phyloP scores from a whole-genome alignment of 2,329 filamentous ascomycete species.

The Dactylellina cionopaga region DNA sequence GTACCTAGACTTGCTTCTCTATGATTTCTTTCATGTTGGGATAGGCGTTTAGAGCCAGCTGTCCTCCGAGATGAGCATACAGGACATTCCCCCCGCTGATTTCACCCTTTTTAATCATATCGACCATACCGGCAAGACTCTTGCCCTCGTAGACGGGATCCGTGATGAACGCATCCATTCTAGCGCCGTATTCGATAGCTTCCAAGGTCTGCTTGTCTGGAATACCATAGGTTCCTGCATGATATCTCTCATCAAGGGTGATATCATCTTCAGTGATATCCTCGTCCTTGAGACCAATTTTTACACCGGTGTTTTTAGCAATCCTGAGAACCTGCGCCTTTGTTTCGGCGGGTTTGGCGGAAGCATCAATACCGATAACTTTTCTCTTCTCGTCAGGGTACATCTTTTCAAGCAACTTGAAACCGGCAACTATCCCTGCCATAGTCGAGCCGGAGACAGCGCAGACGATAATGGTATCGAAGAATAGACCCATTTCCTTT shows the following conservation, averaged over 20 bases:
- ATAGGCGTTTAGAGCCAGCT: constrained; percentile 71
- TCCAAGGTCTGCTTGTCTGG: constrained; percentile 73
- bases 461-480: constrained; percentile 75
- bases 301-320: constrained; percentile 70
- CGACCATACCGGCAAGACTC: constrained; percentile 76
- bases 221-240: constrained; percentile 74
- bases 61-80: constrained; percentile 77
- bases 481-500: constrained; percentile 70
- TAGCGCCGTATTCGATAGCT: constrained; percentile 74
- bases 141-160: constrained; percentile 82
- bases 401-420: constrained; percentile 70
- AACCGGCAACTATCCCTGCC: constrained; percentile 77
- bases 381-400: constrained; percentile 63
- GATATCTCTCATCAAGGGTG: constrained; percentile 72
- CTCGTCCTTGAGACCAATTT: constrained; percentile 70
- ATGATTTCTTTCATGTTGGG: constrained; percentile 42
- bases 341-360: constrained; percentile 70
- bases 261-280: constrained; percentile 73
- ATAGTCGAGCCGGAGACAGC: constrained; percentile 77
- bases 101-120: constrained; percentile 72
- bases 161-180: constrained; percentile 77
- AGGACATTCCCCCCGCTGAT: constrained; percentile 73
- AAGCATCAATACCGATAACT: constrained; percentile 75
- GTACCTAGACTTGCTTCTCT: constrained; percentile 13
- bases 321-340: constrained; percentile 74